These are phyloP conservation scores for Globisporangium spinosum DNA, from an alignment of 352 stramenopile species.

Conservation along the genomic window DNA sequence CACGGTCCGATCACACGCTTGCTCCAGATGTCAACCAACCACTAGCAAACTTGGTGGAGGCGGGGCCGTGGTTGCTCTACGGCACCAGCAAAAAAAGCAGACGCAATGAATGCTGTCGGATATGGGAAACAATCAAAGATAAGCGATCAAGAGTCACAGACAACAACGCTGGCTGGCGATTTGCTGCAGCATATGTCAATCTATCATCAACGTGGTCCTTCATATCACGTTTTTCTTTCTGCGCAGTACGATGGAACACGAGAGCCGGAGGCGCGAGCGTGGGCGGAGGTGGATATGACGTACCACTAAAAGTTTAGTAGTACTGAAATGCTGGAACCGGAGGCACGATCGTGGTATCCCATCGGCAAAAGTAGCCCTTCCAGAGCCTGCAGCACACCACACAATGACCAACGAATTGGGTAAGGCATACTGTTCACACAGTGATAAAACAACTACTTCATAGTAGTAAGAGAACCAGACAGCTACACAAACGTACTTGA, in stretches of 20 bases:
- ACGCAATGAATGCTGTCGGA: background rate
- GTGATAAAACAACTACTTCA: background rate
- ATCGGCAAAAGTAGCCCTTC: conserved; percentile 85
- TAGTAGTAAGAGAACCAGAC: background rate
- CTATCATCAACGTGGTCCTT: background rate
- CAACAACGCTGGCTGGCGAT: background rate
- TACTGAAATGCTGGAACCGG: conserved; percentile 64
- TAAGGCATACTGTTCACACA: background rate
- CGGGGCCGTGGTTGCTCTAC: too few species aligned
- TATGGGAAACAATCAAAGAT: background rate
- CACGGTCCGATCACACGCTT: background rate
- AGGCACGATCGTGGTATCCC: conserved; percentile 75
- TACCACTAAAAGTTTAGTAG: conserved; percentile 37
- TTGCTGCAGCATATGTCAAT: background rate
- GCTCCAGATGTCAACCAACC: background rate
- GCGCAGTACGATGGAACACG: background rate
- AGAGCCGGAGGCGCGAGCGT: background rate
- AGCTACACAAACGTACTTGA: conserved; percentile 49
- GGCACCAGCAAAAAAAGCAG: background rate
- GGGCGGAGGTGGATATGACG: background rate
- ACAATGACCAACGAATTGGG: background rate
- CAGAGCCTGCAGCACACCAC: conserved; percentile 46
- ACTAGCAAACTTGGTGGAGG: background rate
- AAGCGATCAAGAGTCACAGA: background rate
- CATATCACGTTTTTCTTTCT: background rate